phyloP scores from a whole-genome alignment of 768 basidiomycete species.

The Phallus indusiatus region DNA sequence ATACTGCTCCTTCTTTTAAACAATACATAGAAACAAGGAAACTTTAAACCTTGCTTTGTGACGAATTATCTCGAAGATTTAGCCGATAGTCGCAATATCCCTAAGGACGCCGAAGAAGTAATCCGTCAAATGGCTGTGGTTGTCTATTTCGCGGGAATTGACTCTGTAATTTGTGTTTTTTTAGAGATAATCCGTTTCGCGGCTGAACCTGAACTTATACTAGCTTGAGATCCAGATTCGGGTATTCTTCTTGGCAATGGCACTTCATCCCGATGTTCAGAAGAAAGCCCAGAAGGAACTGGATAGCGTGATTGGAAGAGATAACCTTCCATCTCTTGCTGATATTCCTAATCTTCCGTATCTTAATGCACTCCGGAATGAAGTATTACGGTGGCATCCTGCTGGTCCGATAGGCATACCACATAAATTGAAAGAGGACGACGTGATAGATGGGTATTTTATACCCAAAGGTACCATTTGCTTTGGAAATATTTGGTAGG shows the following conservation, averaged over 20 bases:
- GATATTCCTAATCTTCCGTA: slow-evolving; percentile 6
- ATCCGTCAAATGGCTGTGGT: background rate
- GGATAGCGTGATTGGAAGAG: slow-evolving; percentile 5
- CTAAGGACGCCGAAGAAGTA: background rate
- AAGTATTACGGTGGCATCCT: slow-evolving; percentile 1
- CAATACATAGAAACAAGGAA: background rate
- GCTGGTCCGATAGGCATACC: slow-evolving; percentile 4
- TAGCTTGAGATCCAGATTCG: background rate
- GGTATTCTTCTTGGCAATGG: slow-evolving; percentile 10
- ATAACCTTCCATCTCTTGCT: slow-evolving; percentile 8
- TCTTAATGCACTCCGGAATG: slow-evolving; percentile 3
- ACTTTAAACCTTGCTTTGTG: background rate
- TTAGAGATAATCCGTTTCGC: background rate
- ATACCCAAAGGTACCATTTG: slow-evolving; percentile 38
- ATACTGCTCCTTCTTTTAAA: no score
- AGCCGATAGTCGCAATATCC: background rate
- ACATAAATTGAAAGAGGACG: slow-evolving; percentile 6
- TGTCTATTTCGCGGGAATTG: slow-evolving; percentile 3
- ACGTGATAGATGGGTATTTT: slow-evolving; percentile 23
- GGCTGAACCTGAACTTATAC: background rate
- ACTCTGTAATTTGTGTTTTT: background rate
- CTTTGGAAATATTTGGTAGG: slow-evolving; percentile 31
- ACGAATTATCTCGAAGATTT: background rate
- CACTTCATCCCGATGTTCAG: slow-evolving; percentile 8
- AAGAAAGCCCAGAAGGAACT: slow-evolving; percentile 9